Evolutionary conservation across 2,329 filamentous ascomycete species (phyloP).

Genomic region (Grosmannia penicillata): DNA sequence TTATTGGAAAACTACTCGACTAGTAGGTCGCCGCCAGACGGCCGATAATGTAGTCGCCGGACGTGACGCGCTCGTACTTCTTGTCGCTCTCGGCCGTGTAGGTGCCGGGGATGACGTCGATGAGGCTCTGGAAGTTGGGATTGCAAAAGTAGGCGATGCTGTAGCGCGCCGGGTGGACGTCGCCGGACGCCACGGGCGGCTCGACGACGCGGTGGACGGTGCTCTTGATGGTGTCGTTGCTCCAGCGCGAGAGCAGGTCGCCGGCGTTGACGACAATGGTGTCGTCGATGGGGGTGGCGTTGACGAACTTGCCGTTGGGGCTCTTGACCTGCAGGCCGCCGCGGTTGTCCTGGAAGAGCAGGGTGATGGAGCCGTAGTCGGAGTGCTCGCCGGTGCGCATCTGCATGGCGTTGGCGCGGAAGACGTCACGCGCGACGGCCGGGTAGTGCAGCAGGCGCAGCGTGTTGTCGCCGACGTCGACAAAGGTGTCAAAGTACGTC

Average conservation of each 20-base stretch:
- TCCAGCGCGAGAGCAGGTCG: constrained; percentile 75
- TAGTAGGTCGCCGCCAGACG: constrained; percentile 61
- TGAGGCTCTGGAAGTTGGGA: constrained; percentile 60
- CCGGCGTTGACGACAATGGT: constrained; percentile 84
- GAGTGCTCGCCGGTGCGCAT: constrained; percentile 69
- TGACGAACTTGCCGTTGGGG: constrained; percentile 63
- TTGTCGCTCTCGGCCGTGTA: constrained; percentile 49
- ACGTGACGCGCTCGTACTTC: constrained; percentile 67
- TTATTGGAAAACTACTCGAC: background rate
- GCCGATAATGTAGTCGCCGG: constrained; percentile 67
- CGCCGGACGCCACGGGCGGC: constrained; percentile 42
- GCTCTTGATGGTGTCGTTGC: constrained; percentile 80
- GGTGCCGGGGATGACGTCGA: constrained; percentile 71
- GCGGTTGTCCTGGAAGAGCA: constrained; percentile 44
- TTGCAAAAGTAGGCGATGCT: constrained; percentile 91
- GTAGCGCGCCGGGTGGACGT: constrained; percentile 61
- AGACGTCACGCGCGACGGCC: constrained; percentile 47
- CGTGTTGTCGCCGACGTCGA: constrained; percentile 55
- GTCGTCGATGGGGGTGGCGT: constrained; percentile 67
- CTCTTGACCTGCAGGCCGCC: constrained; percentile 47
- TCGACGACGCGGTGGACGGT: constrained; percentile 85
- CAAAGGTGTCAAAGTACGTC: constrained; percentile 61
- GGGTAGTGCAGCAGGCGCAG: constrained; percentile 68
- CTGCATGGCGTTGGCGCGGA: constrained; percentile 50
- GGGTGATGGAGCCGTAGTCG: constrained; percentile 45